Conservation (phyloP, 164 flowering plant genomes). For the Aristolochia contorta region DNA sequence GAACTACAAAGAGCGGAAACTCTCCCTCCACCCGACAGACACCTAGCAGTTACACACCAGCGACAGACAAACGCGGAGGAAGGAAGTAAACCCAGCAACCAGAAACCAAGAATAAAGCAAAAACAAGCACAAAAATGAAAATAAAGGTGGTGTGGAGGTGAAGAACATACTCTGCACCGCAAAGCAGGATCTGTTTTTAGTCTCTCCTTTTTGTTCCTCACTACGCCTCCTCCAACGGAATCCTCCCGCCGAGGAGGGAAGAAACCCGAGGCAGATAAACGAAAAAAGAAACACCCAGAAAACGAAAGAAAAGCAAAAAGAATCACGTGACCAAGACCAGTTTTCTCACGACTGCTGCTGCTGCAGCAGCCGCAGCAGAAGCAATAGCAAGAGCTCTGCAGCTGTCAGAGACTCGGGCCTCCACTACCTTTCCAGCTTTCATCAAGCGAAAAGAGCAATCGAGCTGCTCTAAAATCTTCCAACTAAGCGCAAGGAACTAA, state of each 20-base stretch:
- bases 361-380: too few species aligned
- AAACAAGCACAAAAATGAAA: not conserved
- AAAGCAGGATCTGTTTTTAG: slow-evolving; percentile 14
- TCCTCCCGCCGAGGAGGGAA: slow-evolving; percentile 6
- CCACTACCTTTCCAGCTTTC: too few species aligned
- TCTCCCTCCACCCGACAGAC: too few species aligned
- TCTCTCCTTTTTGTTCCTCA: not conserved
- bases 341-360: not conserved
- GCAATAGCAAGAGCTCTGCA: too few species aligned
- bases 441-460: too few species aligned
- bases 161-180: slow-evolving; percentile 10
- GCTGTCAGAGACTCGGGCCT: too few species aligned
- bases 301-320: slow-evolving; percentile 4
- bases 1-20: too few species aligned
- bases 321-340: slow-evolving; percentile 11
- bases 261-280: not conserved
- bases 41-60: too few species aligned
- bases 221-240: not conserved
- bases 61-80: too few species aligned
- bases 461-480: too few species aligned
- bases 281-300: slow-evolving; percentile 3
- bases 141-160: not conserved
- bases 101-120: not conserved
- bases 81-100: not conserved
- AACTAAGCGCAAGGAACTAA: too few species aligned